These are phyloP conservation scores for Fraxinus angustifolia DNA, from an alignment of 305 asterid genomes.

Conservation along the genomic window DNA sequence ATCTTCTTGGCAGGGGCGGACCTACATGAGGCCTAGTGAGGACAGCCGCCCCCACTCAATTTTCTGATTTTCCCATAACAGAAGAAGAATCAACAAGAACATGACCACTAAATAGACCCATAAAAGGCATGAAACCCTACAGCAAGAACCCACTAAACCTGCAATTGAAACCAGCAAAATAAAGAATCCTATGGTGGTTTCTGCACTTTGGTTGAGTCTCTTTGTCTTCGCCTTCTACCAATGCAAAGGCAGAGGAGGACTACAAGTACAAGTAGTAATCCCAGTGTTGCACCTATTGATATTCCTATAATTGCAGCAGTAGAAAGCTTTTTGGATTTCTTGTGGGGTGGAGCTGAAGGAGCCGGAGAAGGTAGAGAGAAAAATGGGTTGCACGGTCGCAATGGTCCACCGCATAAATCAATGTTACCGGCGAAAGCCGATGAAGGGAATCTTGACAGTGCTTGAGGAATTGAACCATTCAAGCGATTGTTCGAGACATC, in stretches of 20 bases:
- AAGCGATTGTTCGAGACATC: constrained; percentile 61
- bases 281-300: constrained; percentile 45
- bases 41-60: too few species aligned
- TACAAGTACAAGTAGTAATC: constrained; percentile 39
- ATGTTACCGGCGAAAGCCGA: constrained; percentile 68
- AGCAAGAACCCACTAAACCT: constrained; percentile 54
- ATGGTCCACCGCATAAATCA: constrained; percentile 69
- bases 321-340: constrained; percentile 49
- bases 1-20: too few species aligned
- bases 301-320: constrained; percentile 72
- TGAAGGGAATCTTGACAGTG: constrained; percentile 50
- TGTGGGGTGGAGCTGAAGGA: constrained; percentile 29
- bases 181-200: constrained; percentile 44
- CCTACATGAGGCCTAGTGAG: too few species aligned
- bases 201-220: constrained; percentile 24
- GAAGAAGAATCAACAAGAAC: constrained; percentile 38
- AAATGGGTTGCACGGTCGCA: constrained; percentile 73
- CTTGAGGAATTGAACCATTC: constrained; percentile 79
- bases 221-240: constrained; percentile 23
- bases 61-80: too few species aligned
- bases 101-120: constrained; percentile 50
- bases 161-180: constrained; percentile 50
- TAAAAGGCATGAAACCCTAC: constrained; percentile 42
- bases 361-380: constrained; percentile 71
- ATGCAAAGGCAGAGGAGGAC: constrained; percentile 40